These are phyloP conservation scores for Termitomyces sp. DNA, from an alignment of 768 basidiomycete species.

Conservation along the genomic window DNA sequence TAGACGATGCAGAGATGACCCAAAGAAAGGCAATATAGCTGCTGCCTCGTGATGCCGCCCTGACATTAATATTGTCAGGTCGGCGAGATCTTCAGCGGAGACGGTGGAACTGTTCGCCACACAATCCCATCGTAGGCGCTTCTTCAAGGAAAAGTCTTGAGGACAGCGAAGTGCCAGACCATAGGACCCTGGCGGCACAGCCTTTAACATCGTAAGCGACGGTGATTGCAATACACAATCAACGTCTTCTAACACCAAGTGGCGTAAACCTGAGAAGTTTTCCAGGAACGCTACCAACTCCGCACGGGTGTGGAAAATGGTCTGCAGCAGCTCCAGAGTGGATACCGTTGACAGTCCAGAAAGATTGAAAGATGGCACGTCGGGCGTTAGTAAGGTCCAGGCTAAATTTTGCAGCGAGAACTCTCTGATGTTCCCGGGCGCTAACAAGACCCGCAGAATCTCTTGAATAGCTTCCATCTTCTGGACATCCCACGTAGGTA, in stretches of 20 bases:
- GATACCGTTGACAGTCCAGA: neutral
- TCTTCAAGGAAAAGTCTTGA: conserved; percentile 1
- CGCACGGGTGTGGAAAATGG: neutral
- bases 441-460: neutral
- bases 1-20: conserved; percentile 3
- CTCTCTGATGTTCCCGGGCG: neutral
- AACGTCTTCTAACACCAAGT: conserved; percentile 8
- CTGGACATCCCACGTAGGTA: conserved; percentile 4
- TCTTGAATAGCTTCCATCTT: conserved; percentile 2
- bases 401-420: conserved; percentile 3
- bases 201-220: neutral
- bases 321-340: conserved; percentile 6
- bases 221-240: neutral
- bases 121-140: conserved; percentile 5
- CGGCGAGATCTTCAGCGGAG: conserved; percentile 5
- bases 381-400: neutral
- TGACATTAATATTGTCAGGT: neutral
- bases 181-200: conserved; percentile 5
- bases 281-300: conserved; percentile 8
- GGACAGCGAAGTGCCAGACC: conserved; percentile 5
- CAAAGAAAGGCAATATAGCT: conserved; percentile 5
- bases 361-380: neutral
- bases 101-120: neutral
- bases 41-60: neutral
- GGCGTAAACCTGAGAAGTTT: conserved; percentile 5